Conservation (phyloP, 2,329 filamentous ascomycete species). For the Trichoderma polysporum region DNA sequence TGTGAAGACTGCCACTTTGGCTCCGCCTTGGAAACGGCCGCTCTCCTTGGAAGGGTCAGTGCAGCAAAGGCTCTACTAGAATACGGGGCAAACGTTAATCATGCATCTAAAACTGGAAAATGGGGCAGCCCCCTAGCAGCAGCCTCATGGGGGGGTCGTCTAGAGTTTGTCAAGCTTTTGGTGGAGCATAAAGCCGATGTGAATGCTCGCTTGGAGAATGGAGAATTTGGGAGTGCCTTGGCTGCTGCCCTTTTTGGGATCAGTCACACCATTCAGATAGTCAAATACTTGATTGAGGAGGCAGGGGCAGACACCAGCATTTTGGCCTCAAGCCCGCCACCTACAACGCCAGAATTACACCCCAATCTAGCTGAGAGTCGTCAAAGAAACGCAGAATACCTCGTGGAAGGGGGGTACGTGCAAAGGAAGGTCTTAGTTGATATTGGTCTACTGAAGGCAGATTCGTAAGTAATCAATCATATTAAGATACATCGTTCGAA, state of each 20-base stretch:
- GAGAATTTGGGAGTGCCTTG: neutral
- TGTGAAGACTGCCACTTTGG: fast-evolving
- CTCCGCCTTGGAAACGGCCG: neutral
- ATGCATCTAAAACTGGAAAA: fast-evolving
- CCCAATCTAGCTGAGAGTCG: too few species aligned
- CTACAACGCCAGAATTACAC: too few species aligned
- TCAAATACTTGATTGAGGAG: conserved; percentile 11
- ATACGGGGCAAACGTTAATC: neutral
- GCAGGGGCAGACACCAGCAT: neutral
- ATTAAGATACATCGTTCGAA: too few species aligned
- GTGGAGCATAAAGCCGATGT: conserved; percentile 1
- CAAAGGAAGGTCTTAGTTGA: too few species aligned
- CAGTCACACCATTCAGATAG: fast-evolving
- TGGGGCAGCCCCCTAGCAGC: neutral
- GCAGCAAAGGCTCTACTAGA: neutral
- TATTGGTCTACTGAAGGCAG: too few species aligned
- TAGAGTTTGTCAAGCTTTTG: neutral
- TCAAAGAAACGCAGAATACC: too few species aligned
- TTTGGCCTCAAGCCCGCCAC: neutral
- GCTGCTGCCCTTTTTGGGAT: neutral
- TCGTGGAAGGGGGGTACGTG: too few species aligned
- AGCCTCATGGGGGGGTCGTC: neutral
- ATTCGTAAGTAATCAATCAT: too few species aligned
- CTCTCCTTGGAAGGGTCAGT: fast-evolving
- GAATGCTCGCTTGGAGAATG: neutral